Evolutionary conservation across 306 rosid genomes (phyloP), one percentile per base, ranked within the genome.

Genomic region (Pueraria montana): DNA sequence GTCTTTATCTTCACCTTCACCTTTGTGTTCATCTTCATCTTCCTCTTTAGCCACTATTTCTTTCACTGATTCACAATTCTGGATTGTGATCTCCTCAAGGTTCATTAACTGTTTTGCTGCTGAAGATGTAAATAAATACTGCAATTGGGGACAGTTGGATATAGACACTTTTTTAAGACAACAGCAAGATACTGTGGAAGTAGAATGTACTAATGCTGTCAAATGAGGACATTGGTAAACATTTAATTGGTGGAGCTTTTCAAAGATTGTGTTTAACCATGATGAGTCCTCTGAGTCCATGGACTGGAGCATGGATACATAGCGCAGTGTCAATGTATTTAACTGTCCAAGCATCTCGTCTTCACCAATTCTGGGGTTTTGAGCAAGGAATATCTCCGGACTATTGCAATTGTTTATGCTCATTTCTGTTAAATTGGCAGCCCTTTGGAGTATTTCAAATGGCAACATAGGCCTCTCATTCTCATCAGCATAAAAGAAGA

Each of bases 71-170:
- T 21, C 14, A 21, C 63, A 56, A 8, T 9, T 30, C 63, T 0
- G 0, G 6, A 0, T 0, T 2, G 20, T 23, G 7, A 58, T 23
- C 5, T 58, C 7, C 34, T 23, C 64, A 18, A 53, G 26, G 26
- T 53, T 53, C 11, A 2, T 53, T 8, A 53, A 53, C 12, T n/a
- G n/a, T 20, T 30, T 49, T 3, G 79, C 86, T 8, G 49, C 24
- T n/a, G 73, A 2, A 38, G 30, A 36, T 27, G 86, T 81, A 55
- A 87, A 78, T 24, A 84, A 56, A 73, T 49, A 36, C 1, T 11
- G 0, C 65, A 84, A 7, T 36, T 69, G 43, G 21, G 23, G 11
- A 13, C 88, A 87, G 0, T 40, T 0, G 0, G 0, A 0, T 1
- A 77, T 5, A 1, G 0, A 0, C 38, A 87, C 11, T 4, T 4